Evolutionary conservation across 257 asterid genomes (phyloP).

Genomic region (Osmanthus fragrans): DNA sequence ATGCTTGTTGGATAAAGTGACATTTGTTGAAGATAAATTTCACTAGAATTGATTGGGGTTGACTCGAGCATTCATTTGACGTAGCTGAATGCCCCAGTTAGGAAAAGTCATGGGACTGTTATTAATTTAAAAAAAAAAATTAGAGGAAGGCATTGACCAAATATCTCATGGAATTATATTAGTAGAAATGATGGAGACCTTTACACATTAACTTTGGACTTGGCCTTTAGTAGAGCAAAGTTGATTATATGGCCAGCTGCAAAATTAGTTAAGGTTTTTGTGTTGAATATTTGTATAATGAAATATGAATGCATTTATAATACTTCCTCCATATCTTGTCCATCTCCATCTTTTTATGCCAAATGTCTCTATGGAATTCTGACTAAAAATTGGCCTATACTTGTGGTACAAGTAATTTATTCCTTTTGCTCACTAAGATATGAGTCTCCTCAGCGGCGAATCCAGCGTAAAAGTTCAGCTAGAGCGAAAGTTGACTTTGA

Average conservation of each 20-base stretch:
- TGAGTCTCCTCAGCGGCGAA: too few relatives aligned
- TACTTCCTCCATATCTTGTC: too few relatives aligned
- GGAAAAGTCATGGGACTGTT: too few relatives aligned
- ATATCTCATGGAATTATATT: too few relatives aligned
- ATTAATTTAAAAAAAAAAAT: too few relatives aligned
- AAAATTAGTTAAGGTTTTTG: neutral
- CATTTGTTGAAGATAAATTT: neutral
- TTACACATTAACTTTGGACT: neutral
- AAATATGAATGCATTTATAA: too few relatives aligned
- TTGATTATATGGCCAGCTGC: neutral
- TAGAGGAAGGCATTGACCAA: too few relatives aligned
- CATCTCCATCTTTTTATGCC: too few relatives aligned
- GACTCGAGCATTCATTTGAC: too few relatives aligned
- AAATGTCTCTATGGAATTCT: too few relatives aligned
- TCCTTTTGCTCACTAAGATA: neutral
- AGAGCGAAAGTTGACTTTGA: too few relatives aligned
- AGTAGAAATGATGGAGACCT: neutral
- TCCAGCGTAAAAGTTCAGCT: too few relatives aligned
- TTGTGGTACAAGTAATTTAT: neutral
- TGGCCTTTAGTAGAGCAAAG: neutral
- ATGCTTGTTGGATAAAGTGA: neutral
- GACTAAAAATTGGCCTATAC: neutral
- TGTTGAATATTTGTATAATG: neutral
- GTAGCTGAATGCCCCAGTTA: neutral
- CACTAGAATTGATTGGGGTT: neutral